Percentiles rank a stretch among this genome's conserved stretches.
Conservation (phyloP, 495 filamentous ascomycete species). For the Aspergillus hancockii region DNA sequence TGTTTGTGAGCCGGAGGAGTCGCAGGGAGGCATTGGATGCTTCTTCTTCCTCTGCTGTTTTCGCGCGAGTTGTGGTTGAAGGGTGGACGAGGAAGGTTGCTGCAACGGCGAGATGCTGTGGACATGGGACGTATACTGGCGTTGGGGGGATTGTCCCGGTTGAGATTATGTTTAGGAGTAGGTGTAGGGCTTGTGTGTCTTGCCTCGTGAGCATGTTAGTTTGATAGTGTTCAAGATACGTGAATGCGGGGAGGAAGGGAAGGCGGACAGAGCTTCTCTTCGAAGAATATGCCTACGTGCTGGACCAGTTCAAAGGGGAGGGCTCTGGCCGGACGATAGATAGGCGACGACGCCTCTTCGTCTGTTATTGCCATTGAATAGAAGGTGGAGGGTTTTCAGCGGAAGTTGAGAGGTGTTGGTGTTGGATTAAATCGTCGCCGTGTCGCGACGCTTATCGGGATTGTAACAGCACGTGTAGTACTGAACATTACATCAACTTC, state of each 20-base stretch:
- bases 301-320: conserved; percentile 64
- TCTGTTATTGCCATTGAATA: conserved; percentile 24
- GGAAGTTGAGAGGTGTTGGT: not conserved
- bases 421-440: not conserved
- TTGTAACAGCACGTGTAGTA: conserved; percentile 3
- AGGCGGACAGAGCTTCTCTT: conserved; percentile 69
- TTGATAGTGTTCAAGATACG: not conserved
- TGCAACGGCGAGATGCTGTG: conserved; percentile 65
- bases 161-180: conserved; percentile 65
- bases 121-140: conserved; percentile 50
- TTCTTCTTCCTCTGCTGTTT: conserved; percentile 49
- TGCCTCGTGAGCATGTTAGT: conserved; percentile 12
- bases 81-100: conserved; percentile 72
- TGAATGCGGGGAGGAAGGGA: not conserved
- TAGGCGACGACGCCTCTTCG: conserved; percentile 20
- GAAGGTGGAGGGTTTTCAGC: not conserved
- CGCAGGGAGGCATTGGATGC: conserved; percentile 55
- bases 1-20: conserved; percentile 58
- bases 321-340: conserved; percentile 52
- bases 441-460: conserved; percentile 17
- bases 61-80: conserved; percentile 62
- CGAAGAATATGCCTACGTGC: conserved; percentile 71
- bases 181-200: conserved; percentile 70
- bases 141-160: conserved; percentile 50
- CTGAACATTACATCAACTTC: not conserved